Base-by-base conservation (phyloP, 768 basidiomycete genomes). In the Pleurotus djamor region DNA sequence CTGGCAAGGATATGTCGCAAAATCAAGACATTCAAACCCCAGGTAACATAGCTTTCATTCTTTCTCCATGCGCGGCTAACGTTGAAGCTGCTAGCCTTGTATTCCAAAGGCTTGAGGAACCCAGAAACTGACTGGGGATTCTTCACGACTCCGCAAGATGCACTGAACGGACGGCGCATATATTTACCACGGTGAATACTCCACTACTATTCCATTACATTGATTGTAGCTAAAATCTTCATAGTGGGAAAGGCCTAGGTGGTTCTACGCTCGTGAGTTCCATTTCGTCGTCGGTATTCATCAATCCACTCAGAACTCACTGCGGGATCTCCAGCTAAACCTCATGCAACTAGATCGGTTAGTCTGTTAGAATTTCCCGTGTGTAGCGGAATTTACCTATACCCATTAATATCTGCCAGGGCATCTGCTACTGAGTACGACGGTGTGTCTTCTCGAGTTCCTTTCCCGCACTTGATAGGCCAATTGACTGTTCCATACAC, bases 71-170 rank as follows among this genome's bases (percentile, higher is more conserved):
- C 21, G 21, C 21, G 3, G 21, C 35, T 28, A 3, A 17, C 34
- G 14, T 13, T 48, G 48, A 48, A 34, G n/a, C 13, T 13, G 17
- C 9, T 48, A 58, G 48, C 21, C 2, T 16, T 48, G 28, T 48
- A 48, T 38, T 58, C 35, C 7, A 58, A 48, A 28, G 44, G 57
- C 16, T 5, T 58, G 32, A n/a, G 48, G n/a, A 49, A 58, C 41
- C 44, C 44, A 48, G 57, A 58, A 10, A 58, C 57, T 13, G 57
- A 58, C 47, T 58, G 57, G 57, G 44, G 57, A 5, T 58, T 58
- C 33, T 48, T 48, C 21, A 58, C 57, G 4, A 38, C 37, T n/a
- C 57, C 57, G 7, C 57, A 58, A 48, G 34, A 37, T 8, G 48
- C 33, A 9, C 16, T 58, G 14, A 58, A 58, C 33, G 48, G 48